These are phyloP conservation scores for Arachnomyces sp. DNA, from an alignment of 2,329 filamentous ascomycete genomes.

Conservation along the genomic window DNA sequence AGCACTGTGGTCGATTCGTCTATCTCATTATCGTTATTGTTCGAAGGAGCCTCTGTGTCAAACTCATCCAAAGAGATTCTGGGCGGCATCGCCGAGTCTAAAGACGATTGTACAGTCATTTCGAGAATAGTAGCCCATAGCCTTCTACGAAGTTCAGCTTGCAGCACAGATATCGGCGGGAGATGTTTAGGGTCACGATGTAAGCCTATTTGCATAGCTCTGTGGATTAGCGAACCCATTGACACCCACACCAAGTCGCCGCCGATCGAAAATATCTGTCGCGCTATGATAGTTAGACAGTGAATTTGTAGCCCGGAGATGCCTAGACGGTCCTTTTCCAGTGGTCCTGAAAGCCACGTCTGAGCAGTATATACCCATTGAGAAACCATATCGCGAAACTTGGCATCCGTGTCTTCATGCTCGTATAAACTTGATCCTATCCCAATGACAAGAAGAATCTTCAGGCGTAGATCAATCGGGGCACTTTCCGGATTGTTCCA, in stretches of 20 bases:
- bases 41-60: slow-evolving; percentile 30
- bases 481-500: slow-evolving; percentile 39
- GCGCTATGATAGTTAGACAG: slow-evolving; percentile 27
- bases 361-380: slow-evolving; percentile 19
- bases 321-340: slow-evolving; percentile 20
- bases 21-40: slow-evolving; percentile 31
- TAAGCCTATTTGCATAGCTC: slow-evolving; percentile 26
- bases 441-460: slow-evolving; percentile 14
- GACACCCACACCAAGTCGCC: slow-evolving; percentile 30
- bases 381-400: slow-evolving; percentile 8
- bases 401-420: no score
- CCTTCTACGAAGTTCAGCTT: slow-evolving; percentile 22
- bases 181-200: slow-evolving; percentile 25
- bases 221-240: slow-evolving; percentile 22
- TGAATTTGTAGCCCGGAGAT: slow-evolving; percentile 23
- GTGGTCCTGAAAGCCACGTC: slow-evolving; percentile 20
- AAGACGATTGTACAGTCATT: slow-evolving; percentile 22
- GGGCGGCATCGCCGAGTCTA: slow-evolving; percentile 25
- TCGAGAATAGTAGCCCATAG: slow-evolving; percentile 32
- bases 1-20: slow-evolving; percentile 13
- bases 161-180: slow-evolving; percentile 10
- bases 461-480: slow-evolving; percentile 4
- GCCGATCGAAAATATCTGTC: slow-evolving; percentile 24
- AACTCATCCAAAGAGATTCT: slow-evolving; percentile 27
- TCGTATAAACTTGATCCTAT: slow-evolving; percentile 7